Percentiles rank a stretch among this genome's conserved stretches.
phyloP scores from a whole-genome alignment of 176 grass and related monocot species.

The Aegilops sharonensis region DNA sequence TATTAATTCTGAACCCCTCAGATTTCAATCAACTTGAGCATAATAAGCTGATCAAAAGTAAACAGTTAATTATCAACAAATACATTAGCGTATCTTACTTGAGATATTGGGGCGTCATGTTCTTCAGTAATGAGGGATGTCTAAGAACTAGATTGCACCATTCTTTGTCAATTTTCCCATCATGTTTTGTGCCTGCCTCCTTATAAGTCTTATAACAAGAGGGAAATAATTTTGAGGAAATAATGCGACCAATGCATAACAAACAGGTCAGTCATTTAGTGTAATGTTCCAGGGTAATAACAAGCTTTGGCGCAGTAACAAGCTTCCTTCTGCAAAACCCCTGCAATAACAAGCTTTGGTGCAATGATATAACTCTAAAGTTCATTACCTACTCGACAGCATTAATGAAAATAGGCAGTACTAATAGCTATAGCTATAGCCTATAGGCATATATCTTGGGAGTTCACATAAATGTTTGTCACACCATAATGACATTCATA shows the following conservation, averaged over 20 bases:
- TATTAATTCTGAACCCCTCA: not conserved
- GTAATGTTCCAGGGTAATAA: not conserved
- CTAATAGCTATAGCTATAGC: not conserved
- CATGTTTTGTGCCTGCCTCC: conserved; percentile 61
- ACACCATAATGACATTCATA: not conserved
- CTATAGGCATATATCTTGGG: not conserved
- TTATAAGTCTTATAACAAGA: conserved; percentile 49
- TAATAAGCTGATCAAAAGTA: not conserved
- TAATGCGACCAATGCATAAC: not conserved
- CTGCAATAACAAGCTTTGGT: not conserved
- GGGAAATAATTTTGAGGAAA: conserved; percentile 3
- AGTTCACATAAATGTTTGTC: not conserved
- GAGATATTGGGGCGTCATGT: conserved; percentile 64
- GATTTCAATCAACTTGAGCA: not conserved
- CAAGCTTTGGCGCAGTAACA: not conserved
- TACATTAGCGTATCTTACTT: conserved; percentile 40
- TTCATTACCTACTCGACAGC: not conserved
- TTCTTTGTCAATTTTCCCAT: conserved; percentile 69
- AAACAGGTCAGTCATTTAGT: not conserved
- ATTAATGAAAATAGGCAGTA: not conserved
- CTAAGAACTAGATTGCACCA: conserved; percentile 57
- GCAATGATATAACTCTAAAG: not conserved
- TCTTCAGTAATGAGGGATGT: conserved; percentile 61
- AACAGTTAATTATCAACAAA: not conserved
- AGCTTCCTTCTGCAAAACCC: not conserved